Evolutionary conservation across 2,329 filamentous ascomycete species (phyloP).

Genomic region (Orbilia ellipsospora): DNA sequence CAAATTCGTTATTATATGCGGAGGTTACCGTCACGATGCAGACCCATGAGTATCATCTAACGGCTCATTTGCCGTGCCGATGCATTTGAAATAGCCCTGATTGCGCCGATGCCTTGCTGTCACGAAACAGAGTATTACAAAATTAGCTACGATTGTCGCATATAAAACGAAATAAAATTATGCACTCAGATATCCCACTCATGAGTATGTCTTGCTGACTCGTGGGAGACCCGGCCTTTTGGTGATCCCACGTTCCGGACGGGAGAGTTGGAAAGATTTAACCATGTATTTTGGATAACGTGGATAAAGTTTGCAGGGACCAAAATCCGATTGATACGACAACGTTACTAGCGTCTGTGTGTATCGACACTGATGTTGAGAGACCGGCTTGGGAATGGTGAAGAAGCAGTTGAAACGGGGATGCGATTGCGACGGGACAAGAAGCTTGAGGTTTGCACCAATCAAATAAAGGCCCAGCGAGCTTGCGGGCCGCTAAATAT

Average conservation of each 20-base stretch:
- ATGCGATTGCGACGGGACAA: neutral
- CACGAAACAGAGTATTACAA: too few relatives aligned
- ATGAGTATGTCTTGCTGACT: too few relatives aligned
- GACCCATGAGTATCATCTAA: too few relatives aligned
- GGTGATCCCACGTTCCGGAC: neutral
- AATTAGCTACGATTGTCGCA: too few relatives aligned
- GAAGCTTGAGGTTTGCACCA: neutral
- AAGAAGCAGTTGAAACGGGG: neutral
- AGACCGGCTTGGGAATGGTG: neutral
- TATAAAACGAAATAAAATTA: too few relatives aligned
- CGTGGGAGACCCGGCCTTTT: neutral
- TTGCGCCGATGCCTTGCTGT: too few relatives aligned
- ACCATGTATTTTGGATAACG: neutral
- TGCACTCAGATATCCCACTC: too few relatives aligned
- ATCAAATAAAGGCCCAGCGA: neutral
- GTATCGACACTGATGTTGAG: neutral
- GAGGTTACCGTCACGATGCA: too few relatives aligned
- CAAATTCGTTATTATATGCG: too few relatives aligned
- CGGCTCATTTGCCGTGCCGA: too few relatives aligned
- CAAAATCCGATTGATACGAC: conserved; percentile 14
- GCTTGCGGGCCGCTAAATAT: neutral
- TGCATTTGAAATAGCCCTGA: too few relatives aligned
- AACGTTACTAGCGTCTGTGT: neutral
- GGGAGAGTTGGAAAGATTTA: neutral
- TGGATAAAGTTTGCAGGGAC: conserved; percentile 3